Base-by-base conservation (phyloP, 306 rosid species). In the Prinsepia uniflora region DNA sequence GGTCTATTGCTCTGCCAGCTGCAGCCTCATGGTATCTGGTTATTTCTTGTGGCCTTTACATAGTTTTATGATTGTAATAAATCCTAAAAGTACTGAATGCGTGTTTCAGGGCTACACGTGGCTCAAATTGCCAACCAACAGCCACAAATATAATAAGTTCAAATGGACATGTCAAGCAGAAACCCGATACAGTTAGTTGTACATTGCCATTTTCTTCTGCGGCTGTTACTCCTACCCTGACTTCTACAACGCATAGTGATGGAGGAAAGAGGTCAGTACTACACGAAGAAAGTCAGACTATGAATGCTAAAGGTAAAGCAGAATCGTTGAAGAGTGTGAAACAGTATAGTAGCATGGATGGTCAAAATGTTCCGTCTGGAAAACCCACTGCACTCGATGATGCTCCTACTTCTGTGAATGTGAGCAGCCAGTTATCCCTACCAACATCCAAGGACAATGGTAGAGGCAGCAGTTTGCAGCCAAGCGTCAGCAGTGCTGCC, bases 21-120 rank as follows among this genome's bases (percentile, higher is more conserved):
- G 87, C 90, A 44, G 81, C 87, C 64, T 85, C 97, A 73, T 87
- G 98, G 97, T 90, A 86, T 72, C 75, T 65, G 20, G 54, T 65
- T 59, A 49, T 78, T 71, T 63, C 39, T 66, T 45, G 72, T 55
- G 63, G 67, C 39, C n/a, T 64, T 71, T 13, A 44, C 44, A 22
- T 63, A 47, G 22, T 65, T 74, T 72, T 34, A 61, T 65, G 63
- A 56, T 69, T 72, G 13, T 62, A 71, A n/a, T 53, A 55, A 39
- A 42, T 68, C 52, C 68, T 54, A 17, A 68, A 15, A 59, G 18
- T 68, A 62, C 42, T 68, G 30, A 72, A 34, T 70, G 59, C 40
- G 19, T 63, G 9, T 84, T 68, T 54, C 76, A 92, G 98, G 96
- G 96, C 87, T 70, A 78, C 82, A 4, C 80, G 85, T 44, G 84